Evolutionary conservation across 2,329 filamentous ascomycete genomes (phyloP).

Genomic region (Pseudofabraea citricarpa): DNA sequence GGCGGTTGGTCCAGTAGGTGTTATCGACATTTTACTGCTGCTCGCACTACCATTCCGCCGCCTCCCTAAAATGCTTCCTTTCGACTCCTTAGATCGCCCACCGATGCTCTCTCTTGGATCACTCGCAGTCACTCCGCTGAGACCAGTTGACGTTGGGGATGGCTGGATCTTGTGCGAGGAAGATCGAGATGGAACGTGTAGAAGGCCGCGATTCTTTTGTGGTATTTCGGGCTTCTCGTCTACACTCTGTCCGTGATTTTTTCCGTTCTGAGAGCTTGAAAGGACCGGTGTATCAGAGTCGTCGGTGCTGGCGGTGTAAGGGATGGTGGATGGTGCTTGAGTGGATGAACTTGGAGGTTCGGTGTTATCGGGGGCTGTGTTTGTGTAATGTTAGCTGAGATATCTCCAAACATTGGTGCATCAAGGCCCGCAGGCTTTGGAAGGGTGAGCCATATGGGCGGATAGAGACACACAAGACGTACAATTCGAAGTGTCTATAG

Average conservation of each 20-base stretch:
- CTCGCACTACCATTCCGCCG: conserved; percentile 64
- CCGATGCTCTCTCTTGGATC: conserved; percentile 59
- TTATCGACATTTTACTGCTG: conserved; percentile 55
- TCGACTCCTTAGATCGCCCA: conserved; percentile 60
- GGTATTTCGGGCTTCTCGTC: conserved; percentile 20
- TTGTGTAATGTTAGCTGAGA: conserved; percentile 18
- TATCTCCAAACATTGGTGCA: conserved; percentile 5
- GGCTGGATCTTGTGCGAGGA: conserved; percentile 57
- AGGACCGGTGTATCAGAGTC: conserved; percentile 22
- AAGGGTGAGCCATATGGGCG: not conserved
- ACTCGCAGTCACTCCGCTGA: conserved; percentile 55
- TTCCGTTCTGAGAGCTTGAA: conserved; percentile 21
- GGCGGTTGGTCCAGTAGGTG: conserved; percentile 34
- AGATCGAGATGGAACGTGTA: conserved; percentile 57
- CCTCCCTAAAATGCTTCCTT: conserved; percentile 57
- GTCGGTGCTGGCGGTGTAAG: conserved; percentile 24
- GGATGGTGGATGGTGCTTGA: conserved; percentile 22
- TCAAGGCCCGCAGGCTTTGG: not conserved
- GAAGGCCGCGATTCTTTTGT: conserved; percentile 43
- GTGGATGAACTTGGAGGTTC: conserved; percentile 26
- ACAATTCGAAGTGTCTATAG: conserved; percentile 27
- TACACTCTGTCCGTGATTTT: conserved; percentile 15
- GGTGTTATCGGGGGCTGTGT: conserved; percentile 19
- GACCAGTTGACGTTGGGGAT: conserved; percentile 53
- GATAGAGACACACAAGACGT: conserved; percentile 10